Conservation (phyloP, 2,329 filamentous ascomycete genomes). For the Aspergillus novofumigatus region DNA sequence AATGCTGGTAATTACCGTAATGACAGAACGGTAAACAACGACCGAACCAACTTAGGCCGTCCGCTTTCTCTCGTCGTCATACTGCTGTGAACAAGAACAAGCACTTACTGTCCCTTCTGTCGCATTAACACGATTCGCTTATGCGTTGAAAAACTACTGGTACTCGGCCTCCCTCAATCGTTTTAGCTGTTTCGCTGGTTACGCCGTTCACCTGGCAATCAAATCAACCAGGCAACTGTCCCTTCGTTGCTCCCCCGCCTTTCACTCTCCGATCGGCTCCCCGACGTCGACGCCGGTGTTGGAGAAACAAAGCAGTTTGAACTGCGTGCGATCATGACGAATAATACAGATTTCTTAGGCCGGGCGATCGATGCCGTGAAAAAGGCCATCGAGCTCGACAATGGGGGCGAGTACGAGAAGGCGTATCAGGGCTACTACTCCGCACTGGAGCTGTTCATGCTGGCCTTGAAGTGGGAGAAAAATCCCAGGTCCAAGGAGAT, state of each 20-base stretch:
- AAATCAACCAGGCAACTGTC: constrained; percentile 9
- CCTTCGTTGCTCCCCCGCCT: constrained; percentile 9
- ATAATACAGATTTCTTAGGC: constrained; percentile 93
- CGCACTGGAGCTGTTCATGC: constrained; percentile 95
- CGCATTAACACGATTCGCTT: background rate
- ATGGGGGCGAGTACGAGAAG: constrained; percentile 92
- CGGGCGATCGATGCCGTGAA: constrained; percentile 96
- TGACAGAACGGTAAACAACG: constrained; percentile 15
- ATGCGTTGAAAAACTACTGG: background rate
- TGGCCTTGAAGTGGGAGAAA: constrained; percentile 99
- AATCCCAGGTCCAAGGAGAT: constrained; percentile 95
- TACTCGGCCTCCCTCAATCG: background rate
- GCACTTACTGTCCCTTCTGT: background rate
- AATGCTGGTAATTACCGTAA: constrained; percentile 18
- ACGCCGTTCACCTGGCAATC: constrained; percentile 11
- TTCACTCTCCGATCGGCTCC: constrained; percentile 4
- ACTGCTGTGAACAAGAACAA: background rate
- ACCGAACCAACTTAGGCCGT: constrained; percentile 12
- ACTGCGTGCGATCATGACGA: constrained; percentile 65
- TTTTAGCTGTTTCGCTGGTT: background rate
- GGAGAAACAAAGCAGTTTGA: background rate
- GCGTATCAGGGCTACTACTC: constrained; percentile 96
- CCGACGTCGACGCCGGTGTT: constrained; percentile 3
- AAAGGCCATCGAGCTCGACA: constrained; percentile 95
- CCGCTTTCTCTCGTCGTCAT: constrained; percentile 1